Conservation (phyloP, 1,139 yeast genomes). For the Hyphopichia wangnamkhiaoensis region DNA sequence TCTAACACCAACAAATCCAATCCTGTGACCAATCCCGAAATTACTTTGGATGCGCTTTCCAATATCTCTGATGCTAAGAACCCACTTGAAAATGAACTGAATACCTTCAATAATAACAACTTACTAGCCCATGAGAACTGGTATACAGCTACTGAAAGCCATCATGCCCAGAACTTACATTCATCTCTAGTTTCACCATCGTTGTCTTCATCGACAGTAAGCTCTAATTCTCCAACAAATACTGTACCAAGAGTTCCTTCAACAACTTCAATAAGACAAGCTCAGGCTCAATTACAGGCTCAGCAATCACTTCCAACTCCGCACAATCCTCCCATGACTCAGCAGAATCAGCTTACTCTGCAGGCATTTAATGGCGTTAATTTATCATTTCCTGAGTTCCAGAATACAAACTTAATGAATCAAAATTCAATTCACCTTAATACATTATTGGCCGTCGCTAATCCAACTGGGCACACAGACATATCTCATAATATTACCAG, state of each 20-base stretch:
- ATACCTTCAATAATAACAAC: neutral
- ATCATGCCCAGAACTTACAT: neutral
- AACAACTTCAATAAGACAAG: neutral
- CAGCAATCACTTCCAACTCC: neutral
- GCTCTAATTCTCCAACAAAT: constrained; percentile 2
- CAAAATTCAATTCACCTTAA: constrained; percentile 3
- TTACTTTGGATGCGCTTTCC: too few relatives aligned
- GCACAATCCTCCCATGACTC: neutral
- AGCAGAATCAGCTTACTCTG: neutral
- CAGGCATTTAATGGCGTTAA: constrained; percentile 1
- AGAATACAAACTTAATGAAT: neutral
- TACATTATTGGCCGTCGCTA: constrained; percentile 4
- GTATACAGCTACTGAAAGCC: neutral
- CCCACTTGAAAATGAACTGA: neutral
- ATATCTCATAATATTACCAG: neutral
- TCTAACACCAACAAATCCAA: neutral
- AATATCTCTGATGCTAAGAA: too few relatives aligned
- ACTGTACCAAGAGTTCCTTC: neutral
- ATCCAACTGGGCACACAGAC: neutral
- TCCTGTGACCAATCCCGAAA: neutral
- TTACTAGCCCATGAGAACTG: constrained; percentile 3
- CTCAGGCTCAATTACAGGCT: neutral
- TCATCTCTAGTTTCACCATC: constrained; percentile 4
- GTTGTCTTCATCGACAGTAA: constrained; percentile 1
- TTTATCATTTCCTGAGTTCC: constrained; percentile 4